Evolutionary conservation across 2,329 filamentous ascomycete species (phyloP).

Genomic region (Diaporthe sp.): DNA sequence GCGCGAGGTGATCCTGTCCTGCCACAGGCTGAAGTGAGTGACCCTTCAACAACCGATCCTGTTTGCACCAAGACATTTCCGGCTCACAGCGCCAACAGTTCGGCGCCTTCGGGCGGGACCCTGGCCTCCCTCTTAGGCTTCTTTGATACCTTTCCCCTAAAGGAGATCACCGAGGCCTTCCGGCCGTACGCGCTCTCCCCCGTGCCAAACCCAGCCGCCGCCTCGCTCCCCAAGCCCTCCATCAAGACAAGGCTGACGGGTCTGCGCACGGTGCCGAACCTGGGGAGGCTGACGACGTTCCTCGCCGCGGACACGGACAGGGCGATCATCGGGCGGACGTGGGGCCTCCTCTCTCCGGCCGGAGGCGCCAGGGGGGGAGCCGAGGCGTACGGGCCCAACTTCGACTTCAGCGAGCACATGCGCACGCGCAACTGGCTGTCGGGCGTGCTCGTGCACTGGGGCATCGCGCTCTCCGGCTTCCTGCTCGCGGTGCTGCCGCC

Average conservation of each 20-base stretch:
- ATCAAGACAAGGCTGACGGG: constrained; percentile 65
- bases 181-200: constrained; percentile 72
- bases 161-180: constrained; percentile 60
- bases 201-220: constrained; percentile 58
- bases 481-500: constrained; percentile 62
- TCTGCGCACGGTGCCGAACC: constrained; percentile 60
- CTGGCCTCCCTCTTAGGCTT: constrained; percentile 75
- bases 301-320: constrained; percentile 64
- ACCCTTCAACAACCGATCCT: background rate
- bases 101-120: constrained; percentile 74
- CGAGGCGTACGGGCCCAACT: constrained; percentile 72
- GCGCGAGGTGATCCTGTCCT: constrained; percentile 67
- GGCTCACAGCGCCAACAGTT: constrained; percentile 51
- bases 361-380: constrained; percentile 54
- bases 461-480: constrained; percentile 58
- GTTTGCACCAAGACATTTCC: background rate
- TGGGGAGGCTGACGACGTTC: constrained; percentile 70
- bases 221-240: constrained; percentile 49
- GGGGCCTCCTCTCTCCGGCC: constrained; percentile 69
- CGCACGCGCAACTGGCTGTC: constrained; percentile 63
- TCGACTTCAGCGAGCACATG: constrained; percentile 70
- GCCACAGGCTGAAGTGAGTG: constrained; percentile 58
- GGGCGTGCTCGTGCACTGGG: constrained; percentile 65
- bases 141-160: constrained; percentile 66
- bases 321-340: constrained; percentile 71